These are phyloP conservation scores for Quercus berberidifolia DNA, from an alignment of 306 rosid genomes.

Conservation along the genomic window DNA sequence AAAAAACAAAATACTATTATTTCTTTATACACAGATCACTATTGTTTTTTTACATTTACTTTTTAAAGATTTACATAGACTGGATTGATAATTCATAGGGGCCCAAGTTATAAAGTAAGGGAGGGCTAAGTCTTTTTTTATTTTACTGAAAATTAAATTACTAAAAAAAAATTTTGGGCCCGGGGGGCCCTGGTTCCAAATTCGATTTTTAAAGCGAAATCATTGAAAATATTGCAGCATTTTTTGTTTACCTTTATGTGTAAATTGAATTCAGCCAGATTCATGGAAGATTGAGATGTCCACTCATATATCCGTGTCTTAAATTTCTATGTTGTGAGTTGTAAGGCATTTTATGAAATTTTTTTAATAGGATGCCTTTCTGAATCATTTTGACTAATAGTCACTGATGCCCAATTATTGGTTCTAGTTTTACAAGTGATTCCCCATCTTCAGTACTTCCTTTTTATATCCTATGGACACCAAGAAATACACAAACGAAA, in stretches of 20 bases:
- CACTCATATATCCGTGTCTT: background rate
- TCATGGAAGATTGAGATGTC: constrained; percentile 22
- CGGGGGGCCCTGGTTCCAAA: background rate
- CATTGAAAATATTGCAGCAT: constrained; percentile 12
- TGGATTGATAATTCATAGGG: too few species aligned
- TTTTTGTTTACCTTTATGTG: background rate
- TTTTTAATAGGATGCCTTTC: constrained; percentile 19
- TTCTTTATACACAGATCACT: too few species aligned
- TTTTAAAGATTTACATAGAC: too few species aligned
- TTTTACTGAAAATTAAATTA: too few species aligned
- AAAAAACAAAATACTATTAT: fast-evolving
- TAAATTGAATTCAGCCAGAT: constrained; percentile 12
- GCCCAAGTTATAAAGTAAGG: too few species aligned
- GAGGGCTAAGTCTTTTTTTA: too few species aligned
- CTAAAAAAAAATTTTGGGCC: too few species aligned
- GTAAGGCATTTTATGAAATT: constrained; percentile 27
- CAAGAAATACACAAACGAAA: constrained; percentile 31
- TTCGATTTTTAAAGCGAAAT: constrained; percentile 11
- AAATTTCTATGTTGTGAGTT: constrained; percentile 21
- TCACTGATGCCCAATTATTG: constrained; percentile 45
- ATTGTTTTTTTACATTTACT: too few species aligned
- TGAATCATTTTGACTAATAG: constrained; percentile 43
- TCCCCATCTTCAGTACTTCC: constrained; percentile 32
- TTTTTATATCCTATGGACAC: constrained; percentile 36
- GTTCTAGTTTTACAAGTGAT: constrained; percentile 36